Percentiles rank a stretch among this genome's conserved stretches.
Conservation (phyloP, 257 asterid species). For the Solanum acaule region DNA sequence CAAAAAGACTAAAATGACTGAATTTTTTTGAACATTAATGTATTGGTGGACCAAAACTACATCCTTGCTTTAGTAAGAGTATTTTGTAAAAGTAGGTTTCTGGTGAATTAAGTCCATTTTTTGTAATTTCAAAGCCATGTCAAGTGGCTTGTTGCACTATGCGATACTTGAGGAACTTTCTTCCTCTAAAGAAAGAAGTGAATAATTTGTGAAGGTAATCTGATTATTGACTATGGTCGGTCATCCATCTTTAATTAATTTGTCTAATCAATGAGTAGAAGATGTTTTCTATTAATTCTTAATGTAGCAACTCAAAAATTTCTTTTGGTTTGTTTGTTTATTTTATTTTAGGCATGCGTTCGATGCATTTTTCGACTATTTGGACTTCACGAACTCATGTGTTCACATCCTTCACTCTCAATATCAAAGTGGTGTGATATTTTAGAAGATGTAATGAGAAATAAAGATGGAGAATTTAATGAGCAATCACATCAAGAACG, state of each 20-base stretch:
- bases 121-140: not conserved
- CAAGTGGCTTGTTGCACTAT: not conserved
- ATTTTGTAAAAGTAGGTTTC: not conserved
- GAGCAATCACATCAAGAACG: constrained; percentile 9
- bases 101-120: not conserved
- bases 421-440: constrained; percentile 21
- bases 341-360: constrained; percentile 46
- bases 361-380: constrained; percentile 54
- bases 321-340: not conserved
- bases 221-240: not conserved
- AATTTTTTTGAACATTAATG: not conserved
- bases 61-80: not conserved
- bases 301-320: not conserved
- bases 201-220: not conserved
- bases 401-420: constrained; percentile 33
- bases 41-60: not conserved
- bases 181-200: not conserved
- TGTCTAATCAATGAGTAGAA: not conserved
- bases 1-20: not conserved
- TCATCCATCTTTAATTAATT: not conserved
- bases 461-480: constrained; percentile 10
- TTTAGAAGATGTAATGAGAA: constrained; percentile 29
- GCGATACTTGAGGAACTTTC: not conserved
- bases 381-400: constrained; percentile 30
- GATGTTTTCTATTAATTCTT: not conserved